A percentile compares a stretch with the other conserved stretches of the same genome.
Evolutionary conservation across 441 rosid genomes (phyloP).

Genomic region (Brassica balearica): DNA sequence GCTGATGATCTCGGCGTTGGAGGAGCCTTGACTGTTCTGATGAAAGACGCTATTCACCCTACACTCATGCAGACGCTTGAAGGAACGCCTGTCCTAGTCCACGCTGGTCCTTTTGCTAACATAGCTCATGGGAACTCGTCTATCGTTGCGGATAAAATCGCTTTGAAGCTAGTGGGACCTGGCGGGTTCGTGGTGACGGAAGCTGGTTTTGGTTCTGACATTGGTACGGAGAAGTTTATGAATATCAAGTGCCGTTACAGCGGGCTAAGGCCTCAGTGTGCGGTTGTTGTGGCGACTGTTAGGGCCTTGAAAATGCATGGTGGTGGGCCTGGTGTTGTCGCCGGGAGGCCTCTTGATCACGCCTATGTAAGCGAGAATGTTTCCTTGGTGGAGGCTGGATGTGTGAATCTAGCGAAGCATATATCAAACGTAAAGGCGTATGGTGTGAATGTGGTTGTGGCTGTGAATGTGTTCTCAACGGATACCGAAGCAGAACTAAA

Average conservation of each 20-base stretch:
- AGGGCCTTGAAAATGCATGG: slow-evolving; percentile 99
- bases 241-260: slow-evolving; percentile 94
- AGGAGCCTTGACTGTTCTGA: slow-evolving; percentile 94
- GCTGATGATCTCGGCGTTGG: slow-evolving; percentile 98
- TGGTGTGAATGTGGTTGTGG: slow-evolving; percentile 93
- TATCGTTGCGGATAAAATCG: slow-evolving; percentile 97
- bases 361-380: slow-evolving; percentile 90
- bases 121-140: slow-evolving; percentile 99
- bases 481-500: slow-evolving; percentile 86
- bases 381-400: slow-evolving; percentile 89
- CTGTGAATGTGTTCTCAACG: slow-evolving; percentile 88
- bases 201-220: slow-evolving; percentile 98
- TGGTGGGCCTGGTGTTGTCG: slow-evolving; percentile 67
- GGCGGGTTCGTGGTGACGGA: slow-evolving; percentile 97
- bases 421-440: slow-evolving; percentile 81
- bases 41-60: slow-evolving; percentile 98
- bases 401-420: slow-evolving; percentile 91
- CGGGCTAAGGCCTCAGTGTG: slow-evolving; percentile 86
- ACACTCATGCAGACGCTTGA: slow-evolving; percentile 98
- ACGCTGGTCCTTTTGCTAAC: slow-evolving; percentile 98
- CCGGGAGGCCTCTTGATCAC: slow-evolving; percentile 92
- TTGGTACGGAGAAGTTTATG: slow-evolving; percentile 97
- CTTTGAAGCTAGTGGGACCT: slow-evolving; percentile 87
- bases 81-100: slow-evolving; percentile 97
- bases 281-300: slow-evolving; percentile 92